Base-by-base conservation (phyloP, 2,329 filamentous ascomycete genomes). In the Calonectria hongkongensis region DNA sequence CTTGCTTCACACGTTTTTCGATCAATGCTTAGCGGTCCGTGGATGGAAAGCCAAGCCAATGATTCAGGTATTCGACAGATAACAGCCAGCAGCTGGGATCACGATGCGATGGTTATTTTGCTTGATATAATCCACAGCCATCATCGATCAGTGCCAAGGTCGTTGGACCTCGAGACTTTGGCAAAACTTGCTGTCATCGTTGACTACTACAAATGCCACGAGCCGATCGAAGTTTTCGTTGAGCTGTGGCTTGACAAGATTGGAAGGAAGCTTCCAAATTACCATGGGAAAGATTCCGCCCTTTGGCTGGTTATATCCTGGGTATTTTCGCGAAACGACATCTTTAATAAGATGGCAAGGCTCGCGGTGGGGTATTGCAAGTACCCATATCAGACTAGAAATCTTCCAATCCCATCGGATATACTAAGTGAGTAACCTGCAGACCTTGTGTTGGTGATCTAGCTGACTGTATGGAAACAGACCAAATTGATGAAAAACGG, bases 141-240 rank as follows among this genome's bases (percentile, higher is more conserved):
- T 2, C 2, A 66, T 16, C 21, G 1, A 0, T 2, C 4, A 0
- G 21, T 70, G 1, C 73, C 66, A 0, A 43, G 6, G 0, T 0
- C 47, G 0, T 0, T 72, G 3, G 54, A 8, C 5, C 7, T 73
- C 1, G 2, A 43, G 0, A 68, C 67, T 0, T 2, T 76, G 0
- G n/a, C 62, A 13, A 64, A 70, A 0, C 28, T 76, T 1, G 50
- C 65, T 1, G 60, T 69, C 0, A 41, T 76, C 0, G 63, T 72
- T 7, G 73, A 75, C 4, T 66, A 75, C 7, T 76, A 75, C 4
- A 36, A 70, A 2, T 72, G 56, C 4, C 63, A 72, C 4, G 73
- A 76, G 0, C 30, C 12, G 0, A 2, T 56, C 3, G 47, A 73
- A 1, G 13, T 28, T 6, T 50, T 64, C 7, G 41, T 8, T 6